Percentiles rank a stretch among this genome's conserved stretches.
Conservation (phyloP, 768 basidiomycete species). For the Gloeopeniophorella convolvens region DNA sequence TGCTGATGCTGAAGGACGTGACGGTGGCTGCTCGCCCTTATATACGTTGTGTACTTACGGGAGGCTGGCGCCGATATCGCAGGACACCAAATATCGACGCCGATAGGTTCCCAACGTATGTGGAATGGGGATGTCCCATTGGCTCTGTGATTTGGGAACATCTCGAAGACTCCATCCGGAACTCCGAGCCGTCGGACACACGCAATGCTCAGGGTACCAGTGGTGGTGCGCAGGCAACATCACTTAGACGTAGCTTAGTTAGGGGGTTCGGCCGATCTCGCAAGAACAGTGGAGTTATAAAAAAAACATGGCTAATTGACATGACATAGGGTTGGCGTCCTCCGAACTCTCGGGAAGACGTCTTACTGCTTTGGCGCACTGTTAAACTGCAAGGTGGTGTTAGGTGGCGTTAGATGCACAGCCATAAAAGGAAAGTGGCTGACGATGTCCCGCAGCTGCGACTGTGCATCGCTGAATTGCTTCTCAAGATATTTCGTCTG, state of each 20-base stretch:
- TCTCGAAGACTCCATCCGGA: not conserved
- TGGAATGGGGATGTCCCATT: not conserved
- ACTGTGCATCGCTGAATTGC: constrained; percentile 86
- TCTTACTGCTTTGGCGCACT: constrained; percentile 33
- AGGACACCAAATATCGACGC: too few species aligned
- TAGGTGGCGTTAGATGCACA: not conserved
- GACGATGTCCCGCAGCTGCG: constrained; percentile 81
- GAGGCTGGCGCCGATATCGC: not conserved
- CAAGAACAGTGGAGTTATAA: too few species aligned
- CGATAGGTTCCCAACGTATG: not conserved
- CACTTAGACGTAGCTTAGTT: too few species aligned
- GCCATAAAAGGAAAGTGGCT: not conserved
- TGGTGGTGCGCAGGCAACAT: too few species aligned
- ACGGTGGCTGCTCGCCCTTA: not conserved
- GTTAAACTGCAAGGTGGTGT: constrained; percentile 41
- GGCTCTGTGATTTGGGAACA: too few species aligned
- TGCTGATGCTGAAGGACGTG: not conserved
- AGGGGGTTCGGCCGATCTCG: too few species aligned
- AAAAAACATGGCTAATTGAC: too few species aligned
- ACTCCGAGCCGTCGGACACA: constrained; percentile 1
- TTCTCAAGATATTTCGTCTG: constrained; percentile 91
- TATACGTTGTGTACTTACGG: not conserved
- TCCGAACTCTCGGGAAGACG: too few species aligned
- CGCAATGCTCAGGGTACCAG: not conserved
- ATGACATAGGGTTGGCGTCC: too few species aligned